A percentile compares a stretch with the other conserved stretches of the same genome.
Conservation (phyloP, 306 rosid genomes). For the Casuarina glauca region DNA sequence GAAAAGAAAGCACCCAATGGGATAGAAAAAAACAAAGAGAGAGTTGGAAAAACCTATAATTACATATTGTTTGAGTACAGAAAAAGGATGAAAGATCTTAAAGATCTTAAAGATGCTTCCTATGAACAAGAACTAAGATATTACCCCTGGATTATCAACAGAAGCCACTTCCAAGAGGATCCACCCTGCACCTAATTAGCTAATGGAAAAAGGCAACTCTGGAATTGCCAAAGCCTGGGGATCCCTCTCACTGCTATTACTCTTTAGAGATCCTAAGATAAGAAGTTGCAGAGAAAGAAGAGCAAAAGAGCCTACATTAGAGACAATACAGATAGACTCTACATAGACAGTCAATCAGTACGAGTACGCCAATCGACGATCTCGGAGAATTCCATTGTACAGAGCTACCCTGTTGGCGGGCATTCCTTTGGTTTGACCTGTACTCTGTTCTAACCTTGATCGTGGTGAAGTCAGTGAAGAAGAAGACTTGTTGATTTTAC, state of each 20-base stretch:
- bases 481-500: constrained; percentile 10
- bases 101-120: not conserved
- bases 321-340: constrained; percentile 20
- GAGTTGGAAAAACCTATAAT: not conserved
- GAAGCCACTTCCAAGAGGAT: not conserved
- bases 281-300: not conserved
- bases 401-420: constrained; percentile 85
- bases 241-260: constrained; percentile 33
- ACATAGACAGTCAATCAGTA: constrained; percentile 44
- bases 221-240: constrained; percentile 29
- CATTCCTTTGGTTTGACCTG: constrained; percentile 47
- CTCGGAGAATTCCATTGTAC: constrained; percentile 83
- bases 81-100: not conserved
- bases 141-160: constrained; percentile 13
- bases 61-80: not conserved
- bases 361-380: constrained; percentile 73
- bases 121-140: not conserved
- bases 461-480: constrained; percentile 12
- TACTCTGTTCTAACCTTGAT: constrained; percentile 32
- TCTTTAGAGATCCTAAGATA: not conserved
- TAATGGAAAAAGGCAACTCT: constrained; percentile 23
- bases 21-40: no score
- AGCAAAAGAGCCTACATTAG: not conserved
- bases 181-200: constrained; percentile 15
- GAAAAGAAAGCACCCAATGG: not conserved